Evolutionary conservation across 805 yeast genomes (phyloP).

Genomic region (Myxozyma vanderwaltii): DNA sequence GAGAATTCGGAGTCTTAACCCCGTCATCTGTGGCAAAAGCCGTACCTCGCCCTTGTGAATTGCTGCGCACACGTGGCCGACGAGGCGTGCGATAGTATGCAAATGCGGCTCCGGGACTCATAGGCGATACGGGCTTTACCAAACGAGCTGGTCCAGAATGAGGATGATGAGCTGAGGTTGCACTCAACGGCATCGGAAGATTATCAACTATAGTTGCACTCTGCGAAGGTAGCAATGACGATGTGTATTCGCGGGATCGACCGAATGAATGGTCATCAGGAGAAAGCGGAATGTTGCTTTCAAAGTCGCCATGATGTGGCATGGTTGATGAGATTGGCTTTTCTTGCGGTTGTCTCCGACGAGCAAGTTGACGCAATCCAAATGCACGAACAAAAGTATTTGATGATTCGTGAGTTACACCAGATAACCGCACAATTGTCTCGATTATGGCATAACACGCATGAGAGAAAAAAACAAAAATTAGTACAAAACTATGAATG

Average conservation of each 20-base stretch:
- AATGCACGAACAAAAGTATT: slow-evolving; percentile 27
- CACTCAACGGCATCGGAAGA: slow-evolving; percentile 2
- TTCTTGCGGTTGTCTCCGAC: slow-evolving; percentile 25
- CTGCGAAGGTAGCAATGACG: background rate
- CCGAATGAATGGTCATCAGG: background rate
- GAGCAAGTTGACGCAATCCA: slow-evolving; percentile 34
- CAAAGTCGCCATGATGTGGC: background rate
- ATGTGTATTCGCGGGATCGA: background rate
- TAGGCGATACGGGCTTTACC: slow-evolving; percentile 12
- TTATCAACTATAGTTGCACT: slow-evolving; percentile 8
- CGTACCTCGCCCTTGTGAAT: background rate
- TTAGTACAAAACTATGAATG: slow-evolving; percentile 39
- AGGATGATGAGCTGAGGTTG: background rate
- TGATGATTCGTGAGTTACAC: slow-evolving; percentile 17
- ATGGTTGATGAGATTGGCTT: background rate
- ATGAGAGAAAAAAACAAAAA: slow-evolving; percentile 39
- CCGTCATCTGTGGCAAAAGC: background rate
- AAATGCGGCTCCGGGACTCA: slow-evolving; percentile 24
- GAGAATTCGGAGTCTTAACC: background rate
- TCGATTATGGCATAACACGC: slow-evolving; percentile 39
- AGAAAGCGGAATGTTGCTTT: background rate
- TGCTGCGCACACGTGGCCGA: slow-evolving; percentile 11
- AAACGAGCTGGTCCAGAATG: background rate
- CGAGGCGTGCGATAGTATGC: slow-evolving; percentile 30
- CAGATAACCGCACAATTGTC: slow-evolving; percentile 27